Evolutionary conservation across 495 filamentous ascomycete genomes (phyloP).

Genomic region (Aspergillus ostianus): DNA sequence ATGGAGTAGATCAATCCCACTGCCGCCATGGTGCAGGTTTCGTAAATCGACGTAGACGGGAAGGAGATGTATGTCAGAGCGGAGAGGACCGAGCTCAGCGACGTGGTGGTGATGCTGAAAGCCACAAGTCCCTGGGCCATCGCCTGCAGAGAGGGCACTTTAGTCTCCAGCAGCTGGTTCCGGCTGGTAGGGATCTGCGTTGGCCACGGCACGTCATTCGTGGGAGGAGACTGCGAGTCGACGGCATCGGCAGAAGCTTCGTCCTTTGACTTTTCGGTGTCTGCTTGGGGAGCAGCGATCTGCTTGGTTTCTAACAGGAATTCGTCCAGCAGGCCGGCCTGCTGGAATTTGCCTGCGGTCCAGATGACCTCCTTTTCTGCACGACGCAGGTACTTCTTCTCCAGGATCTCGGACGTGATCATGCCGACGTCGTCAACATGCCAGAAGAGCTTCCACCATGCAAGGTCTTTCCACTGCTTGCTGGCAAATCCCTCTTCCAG

Average conservation of each 20-base stretch:
- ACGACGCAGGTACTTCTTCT: conserved; percentile 66
- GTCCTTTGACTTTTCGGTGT: not conserved
- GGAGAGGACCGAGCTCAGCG: conserved; percentile 60
- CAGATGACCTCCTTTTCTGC: conserved; percentile 76
- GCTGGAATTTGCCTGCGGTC: conserved; percentile 74
- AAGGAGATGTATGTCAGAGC: conserved; percentile 67
- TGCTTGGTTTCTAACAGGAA: not conserved
- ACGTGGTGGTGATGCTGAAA: conserved; percentile 66
- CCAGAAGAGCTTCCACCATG: conserved; percentile 97
- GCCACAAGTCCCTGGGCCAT: conserved; percentile 76
- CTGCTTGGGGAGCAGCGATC: not conserved
- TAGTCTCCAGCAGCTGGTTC: conserved; percentile 53
- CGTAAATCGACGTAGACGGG: conserved; percentile 58
- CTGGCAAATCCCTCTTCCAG: conserved; percentile 72
- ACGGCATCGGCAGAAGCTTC: not conserved
- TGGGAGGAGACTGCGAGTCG: conserved; percentile 14
- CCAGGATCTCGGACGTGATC: conserved; percentile 74
- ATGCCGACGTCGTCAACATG: conserved; percentile 85
- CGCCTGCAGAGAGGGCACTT: conserved; percentile 74
- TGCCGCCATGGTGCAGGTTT: conserved; percentile 76
- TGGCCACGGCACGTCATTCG: conserved; percentile 25
- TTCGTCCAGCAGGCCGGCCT: conserved; percentile 56
- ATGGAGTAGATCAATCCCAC: conserved; percentile 73
- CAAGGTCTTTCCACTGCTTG: conserved; percentile 67
- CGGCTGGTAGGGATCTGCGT: conserved; percentile 51